Conservation (phyloP, 306 rosid species). For the Hippophae gyantsensis region DNA sequence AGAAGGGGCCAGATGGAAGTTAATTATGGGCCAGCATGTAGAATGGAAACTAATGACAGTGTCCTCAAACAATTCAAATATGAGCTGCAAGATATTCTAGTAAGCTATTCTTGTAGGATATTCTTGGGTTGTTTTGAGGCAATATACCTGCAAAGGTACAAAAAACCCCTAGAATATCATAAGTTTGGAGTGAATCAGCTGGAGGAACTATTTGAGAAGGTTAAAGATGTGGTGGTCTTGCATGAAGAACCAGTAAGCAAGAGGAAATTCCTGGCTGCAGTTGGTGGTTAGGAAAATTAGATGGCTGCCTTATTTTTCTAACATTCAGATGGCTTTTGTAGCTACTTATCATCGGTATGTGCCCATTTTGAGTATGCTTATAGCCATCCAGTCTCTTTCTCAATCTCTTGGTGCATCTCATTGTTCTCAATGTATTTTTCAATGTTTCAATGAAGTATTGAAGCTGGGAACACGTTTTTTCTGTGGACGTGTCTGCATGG, state of each 20-base stretch:
- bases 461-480: too few relatives aligned
- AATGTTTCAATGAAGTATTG: too few relatives aligned
- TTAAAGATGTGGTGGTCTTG: conserved; percentile 64
- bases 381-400: conserved; percentile 12
- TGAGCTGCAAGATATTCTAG: conserved; percentile 87
- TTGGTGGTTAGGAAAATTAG: conserved; percentile 35
- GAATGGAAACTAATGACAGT: conserved; percentile 26
- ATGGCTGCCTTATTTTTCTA: conserved; percentile 14
- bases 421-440: too few relatives aligned
- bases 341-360: conserved; percentile 2
- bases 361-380: conserved; percentile 8
- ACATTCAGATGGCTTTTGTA: conserved; percentile 24
- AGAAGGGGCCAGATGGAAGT: conserved; percentile 26
- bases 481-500: too few relatives aligned
- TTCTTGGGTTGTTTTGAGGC: conserved; percentile 63
- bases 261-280: conserved; percentile 62
- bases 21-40: conserved; percentile 25
- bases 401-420: neutral
- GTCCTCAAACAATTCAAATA: conserved; percentile 55
- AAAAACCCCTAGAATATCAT: conserved; percentile 53
- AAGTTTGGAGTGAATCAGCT: conserved; percentile 54
- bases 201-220: conserved; percentile 67
- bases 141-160: conserved; percentile 72
- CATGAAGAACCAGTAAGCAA: conserved; percentile 72
- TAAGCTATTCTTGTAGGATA: conserved; percentile 84